Evolutionary conservation across 2,329 filamentous ascomycete genomes (phyloP).

Genomic region (Hypoxylon sp.): DNA sequence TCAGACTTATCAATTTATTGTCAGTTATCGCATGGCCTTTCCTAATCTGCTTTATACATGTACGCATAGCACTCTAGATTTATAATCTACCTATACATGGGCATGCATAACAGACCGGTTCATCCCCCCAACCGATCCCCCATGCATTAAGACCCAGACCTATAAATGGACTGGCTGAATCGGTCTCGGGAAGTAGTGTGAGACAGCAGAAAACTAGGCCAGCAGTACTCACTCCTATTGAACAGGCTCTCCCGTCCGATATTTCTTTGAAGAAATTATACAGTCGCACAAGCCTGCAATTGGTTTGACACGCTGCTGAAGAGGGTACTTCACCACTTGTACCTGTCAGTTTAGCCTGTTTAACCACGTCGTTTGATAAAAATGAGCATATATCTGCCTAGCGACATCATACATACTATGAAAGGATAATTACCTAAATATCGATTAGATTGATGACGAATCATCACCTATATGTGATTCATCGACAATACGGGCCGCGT

Average conservation of each 20-base stretch:
- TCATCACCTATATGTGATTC: constrained; percentile 7
- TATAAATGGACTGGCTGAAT: constrained; percentile 12
- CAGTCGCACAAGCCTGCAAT: constrained; percentile 26
- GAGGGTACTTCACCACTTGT: background rate
- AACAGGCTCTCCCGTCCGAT: constrained; percentile 22
- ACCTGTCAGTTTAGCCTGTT: constrained; percentile 38
- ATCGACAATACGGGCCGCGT: constrained; percentile 9
- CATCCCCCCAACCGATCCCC: background rate
- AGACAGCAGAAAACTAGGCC: constrained; percentile 31
- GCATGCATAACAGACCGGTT: constrained; percentile 2
- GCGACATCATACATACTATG: constrained; percentile 12
- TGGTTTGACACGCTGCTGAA: constrained; percentile 12
- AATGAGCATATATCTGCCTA: constrained; percentile 20
- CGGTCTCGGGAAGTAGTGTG: constrained; percentile 33
- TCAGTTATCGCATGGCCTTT: background rate
- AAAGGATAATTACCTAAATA: constrained; percentile 7
- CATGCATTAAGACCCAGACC: constrained; percentile 6
- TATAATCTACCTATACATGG: constrained; percentile 8
- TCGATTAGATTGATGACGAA: constrained; percentile 16
- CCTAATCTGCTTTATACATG: background rate
- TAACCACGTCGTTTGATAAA: constrained; percentile 29
- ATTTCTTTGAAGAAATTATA: constrained; percentile 24
- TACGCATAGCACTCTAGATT: background rate
- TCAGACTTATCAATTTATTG: background rate
- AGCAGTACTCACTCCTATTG: constrained; percentile 12